A percentile compares a stretch with the other conserved stretches of the same genome.
Evolutionary conservation across 1,284 basidiomycete species (phyloP).

Genomic region (Sanghuangporus weigelae): DNA sequence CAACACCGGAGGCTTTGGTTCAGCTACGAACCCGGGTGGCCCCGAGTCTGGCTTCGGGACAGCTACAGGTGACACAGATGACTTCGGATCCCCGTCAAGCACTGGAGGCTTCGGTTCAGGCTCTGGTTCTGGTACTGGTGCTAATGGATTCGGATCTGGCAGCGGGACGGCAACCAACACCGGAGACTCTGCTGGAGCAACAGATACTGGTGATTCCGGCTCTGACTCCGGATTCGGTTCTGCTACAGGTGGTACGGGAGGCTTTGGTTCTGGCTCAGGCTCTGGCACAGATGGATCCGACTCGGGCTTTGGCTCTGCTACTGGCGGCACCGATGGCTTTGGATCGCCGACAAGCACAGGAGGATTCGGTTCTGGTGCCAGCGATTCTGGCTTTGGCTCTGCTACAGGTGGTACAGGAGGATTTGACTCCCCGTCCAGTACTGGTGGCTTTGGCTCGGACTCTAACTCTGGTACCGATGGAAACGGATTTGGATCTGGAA

Average conservation of each 20-base stretch:
- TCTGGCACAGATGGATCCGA: neutral
- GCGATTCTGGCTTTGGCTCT: neutral
- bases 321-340: neutral
- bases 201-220: neutral
- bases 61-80: neutral
- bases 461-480: neutral
- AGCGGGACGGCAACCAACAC: neutral
- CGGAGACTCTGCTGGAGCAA: neutral
- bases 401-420: neutral
- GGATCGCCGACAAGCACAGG: neutral
- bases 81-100: neutral
- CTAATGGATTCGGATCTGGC: neutral
- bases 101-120: neutral
- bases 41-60: neutral
- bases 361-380: too few species aligned
- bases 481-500: neutral
- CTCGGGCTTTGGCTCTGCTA: slow-evolving; percentile 1
- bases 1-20: neutral
- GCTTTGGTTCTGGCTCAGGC: slow-evolving; percentile 2
- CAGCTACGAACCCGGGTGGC: neutral
- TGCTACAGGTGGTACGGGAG: neutral
- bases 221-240: neutral
- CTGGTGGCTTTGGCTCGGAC: neutral
- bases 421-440: neutral
- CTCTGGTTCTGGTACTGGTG: neutral